Percentiles rank a stretch among this genome's conserved stretches.
phyloP scores from a whole-genome alignment of 1,284 basidiomycete genomes.

The Ganoderma sp. region DNA sequence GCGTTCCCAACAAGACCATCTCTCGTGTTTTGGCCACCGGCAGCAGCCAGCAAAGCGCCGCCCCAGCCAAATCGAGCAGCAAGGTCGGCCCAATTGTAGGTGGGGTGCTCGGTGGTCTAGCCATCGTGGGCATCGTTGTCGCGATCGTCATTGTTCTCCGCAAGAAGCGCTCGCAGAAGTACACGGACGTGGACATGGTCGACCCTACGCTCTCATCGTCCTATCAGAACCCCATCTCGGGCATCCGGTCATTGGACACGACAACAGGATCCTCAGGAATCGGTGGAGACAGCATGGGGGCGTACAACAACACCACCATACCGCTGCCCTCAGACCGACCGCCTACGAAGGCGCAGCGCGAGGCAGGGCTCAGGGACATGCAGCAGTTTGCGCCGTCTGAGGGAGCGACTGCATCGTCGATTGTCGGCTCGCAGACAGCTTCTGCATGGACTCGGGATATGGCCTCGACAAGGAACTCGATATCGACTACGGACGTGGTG shows the following conservation, averaged over 20 bases:
- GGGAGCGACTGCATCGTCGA: conserved; percentile 8
- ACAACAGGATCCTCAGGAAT: conserved; percentile 8
- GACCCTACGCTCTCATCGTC: conserved; percentile 20
- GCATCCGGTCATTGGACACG: neutral
- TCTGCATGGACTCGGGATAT: conserved; percentile 32
- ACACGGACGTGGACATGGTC: conserved; percentile 12
- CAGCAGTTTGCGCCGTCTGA: conserved; percentile 23
- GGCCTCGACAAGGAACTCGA: conserved; percentile 21
- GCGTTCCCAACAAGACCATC: conserved; percentile 31
- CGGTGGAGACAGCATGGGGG: neutral
- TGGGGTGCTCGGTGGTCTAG: conserved; percentile 29
- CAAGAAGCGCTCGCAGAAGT: conserved; percentile 1
- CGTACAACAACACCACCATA: neutral
- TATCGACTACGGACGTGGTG: conserved; percentile 29
- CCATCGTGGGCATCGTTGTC: conserved; percentile 13
- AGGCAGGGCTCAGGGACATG: conserved; percentile 18
- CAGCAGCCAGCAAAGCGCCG: neutral
- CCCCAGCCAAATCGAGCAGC: neutral
- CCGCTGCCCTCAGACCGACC: neutral
- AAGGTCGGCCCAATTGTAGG: conserved; percentile 29
- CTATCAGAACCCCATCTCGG: neutral
- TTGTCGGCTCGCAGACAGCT: neutral
- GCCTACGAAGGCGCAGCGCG: conserved; percentile 19
- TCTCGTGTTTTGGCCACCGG: neutral
- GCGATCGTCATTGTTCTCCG: conserved; percentile 22